phyloP scores from a whole-genome alignment of 345 rosid genomes.

The Syzygium jambos region DNA sequence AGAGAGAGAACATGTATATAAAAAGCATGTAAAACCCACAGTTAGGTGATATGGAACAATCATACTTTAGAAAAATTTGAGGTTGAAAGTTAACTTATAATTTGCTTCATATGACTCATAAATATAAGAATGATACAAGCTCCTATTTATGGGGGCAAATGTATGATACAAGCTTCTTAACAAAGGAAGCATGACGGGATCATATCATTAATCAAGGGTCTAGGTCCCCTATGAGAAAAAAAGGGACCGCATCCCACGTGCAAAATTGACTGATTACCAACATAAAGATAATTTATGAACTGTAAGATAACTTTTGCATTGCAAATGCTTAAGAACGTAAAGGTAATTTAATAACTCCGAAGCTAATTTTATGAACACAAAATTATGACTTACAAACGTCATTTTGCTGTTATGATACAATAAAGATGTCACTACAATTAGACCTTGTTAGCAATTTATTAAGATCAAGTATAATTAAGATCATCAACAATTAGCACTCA shows the following conservation, averaged over 20 bases:
- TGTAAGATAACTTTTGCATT: background rate
- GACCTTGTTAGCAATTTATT: background rate
- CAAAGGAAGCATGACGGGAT: background rate
- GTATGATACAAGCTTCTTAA: background rate
- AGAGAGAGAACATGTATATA: background rate
- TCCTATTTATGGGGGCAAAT: background rate
- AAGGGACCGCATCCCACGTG: background rate
- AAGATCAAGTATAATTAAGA: background rate
- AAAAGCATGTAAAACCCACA: fast-evolving
- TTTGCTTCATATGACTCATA: background rate
- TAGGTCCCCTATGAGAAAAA: background rate
- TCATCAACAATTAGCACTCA: background rate
- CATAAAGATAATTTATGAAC: background rate
- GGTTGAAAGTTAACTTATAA: background rate
- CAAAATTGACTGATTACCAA: background rate
- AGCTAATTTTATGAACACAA: background rate
- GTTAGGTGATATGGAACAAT: no score
- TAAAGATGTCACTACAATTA: background rate
- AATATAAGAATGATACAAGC: background rate
- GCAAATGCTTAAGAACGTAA: background rate
- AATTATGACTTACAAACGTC: background rate
- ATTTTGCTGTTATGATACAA: no score
- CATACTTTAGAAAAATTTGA: background rate
- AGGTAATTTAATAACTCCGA: no score
- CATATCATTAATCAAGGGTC: background rate